These are phyloP conservation scores for Ustilago trichophora DNA, from an alignment of 1,284 basidiomycete species.

Conservation along the genomic window DNA sequence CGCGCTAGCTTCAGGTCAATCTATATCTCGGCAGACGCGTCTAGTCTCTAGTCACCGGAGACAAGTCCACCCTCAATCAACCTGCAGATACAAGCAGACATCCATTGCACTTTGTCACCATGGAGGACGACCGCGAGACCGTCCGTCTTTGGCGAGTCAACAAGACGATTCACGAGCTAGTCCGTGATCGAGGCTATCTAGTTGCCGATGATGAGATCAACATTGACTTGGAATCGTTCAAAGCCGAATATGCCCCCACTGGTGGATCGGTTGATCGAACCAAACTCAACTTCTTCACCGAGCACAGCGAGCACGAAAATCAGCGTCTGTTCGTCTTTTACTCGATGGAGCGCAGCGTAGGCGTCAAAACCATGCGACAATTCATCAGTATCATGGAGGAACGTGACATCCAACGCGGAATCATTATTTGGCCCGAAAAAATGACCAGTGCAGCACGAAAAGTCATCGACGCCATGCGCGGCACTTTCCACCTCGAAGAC, in stretches of 20 bases:
- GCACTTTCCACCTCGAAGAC: constrained; percentile 87
- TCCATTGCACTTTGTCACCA: too few relatives aligned
- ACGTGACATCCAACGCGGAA: constrained; percentile 85
- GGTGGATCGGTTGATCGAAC: constrained; percentile 58
- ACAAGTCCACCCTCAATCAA: too few relatives aligned
- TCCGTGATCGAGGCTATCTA: constrained; percentile 84
- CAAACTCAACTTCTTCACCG: constrained; percentile 63
- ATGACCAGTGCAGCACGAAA: constrained; percentile 97
- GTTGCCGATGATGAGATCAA: constrained; percentile 90
- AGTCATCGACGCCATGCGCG: constrained; percentile 69
- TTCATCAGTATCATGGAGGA: constrained; percentile 64
- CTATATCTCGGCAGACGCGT: too few relatives aligned
- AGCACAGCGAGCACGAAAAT: constrained; percentile 67
- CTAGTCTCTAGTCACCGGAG: too few relatives aligned
- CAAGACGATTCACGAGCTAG: constrained; percentile 94
- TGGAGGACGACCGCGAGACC: constrained; percentile 68
- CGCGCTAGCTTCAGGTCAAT: too few relatives aligned
- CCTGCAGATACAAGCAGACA: too few relatives aligned
- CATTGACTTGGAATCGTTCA: constrained; percentile 81
- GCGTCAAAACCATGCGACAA: constrained; percentile 66
- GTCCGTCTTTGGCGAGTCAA: constrained; percentile 93
- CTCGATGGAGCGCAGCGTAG: constrained; percentile 67
- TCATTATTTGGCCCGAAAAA: constrained; percentile 93
- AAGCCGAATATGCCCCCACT: constrained; percentile 70
- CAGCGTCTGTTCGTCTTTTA: constrained; percentile 95